Conservation (phyloP, 805 yeast species). For the Lipomyces sp. region DNA sequence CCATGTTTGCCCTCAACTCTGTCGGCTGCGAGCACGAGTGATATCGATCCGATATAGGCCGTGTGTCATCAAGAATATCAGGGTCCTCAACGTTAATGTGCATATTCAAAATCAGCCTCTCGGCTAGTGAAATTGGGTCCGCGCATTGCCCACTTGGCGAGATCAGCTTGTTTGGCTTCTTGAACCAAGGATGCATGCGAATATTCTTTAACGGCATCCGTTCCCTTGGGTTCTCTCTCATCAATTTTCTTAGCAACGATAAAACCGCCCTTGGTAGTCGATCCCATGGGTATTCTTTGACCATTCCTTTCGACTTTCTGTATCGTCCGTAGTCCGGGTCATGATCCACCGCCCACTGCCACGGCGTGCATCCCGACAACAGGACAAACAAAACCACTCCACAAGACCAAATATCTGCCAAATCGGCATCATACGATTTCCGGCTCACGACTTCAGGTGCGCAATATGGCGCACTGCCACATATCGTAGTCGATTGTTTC, state of each 20-base stretch:
- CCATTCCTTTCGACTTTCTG: conserved; percentile 53
- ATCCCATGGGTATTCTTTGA: conserved; percentile 58
- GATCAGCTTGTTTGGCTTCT: conserved; percentile 51
- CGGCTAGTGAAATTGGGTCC: conserved; percentile 58
- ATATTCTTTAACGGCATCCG: conserved; percentile 53
- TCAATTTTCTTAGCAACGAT: conserved; percentile 57
- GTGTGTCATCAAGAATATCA: neutral
- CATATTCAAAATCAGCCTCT: conserved; percentile 56
- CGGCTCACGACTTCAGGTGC: conserved; percentile 68
- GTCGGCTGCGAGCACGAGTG: conserved; percentile 29
- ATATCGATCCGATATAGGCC: conserved; percentile 3
- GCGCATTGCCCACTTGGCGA: conserved; percentile 57
- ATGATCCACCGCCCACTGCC: conserved; percentile 65
- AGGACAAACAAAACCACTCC: conserved; percentile 65
- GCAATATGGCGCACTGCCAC: conserved; percentile 78
- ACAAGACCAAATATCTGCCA: conserved; percentile 64
- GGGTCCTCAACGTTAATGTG: conserved; percentile 49
- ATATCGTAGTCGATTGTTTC: conserved; percentile 56
- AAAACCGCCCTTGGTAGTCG: conserved; percentile 55
- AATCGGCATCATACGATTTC: conserved; percentile 59
- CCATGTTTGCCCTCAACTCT: conserved; percentile 12
- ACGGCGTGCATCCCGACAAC: conserved; percentile 68
- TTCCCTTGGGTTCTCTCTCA: conserved; percentile 55
- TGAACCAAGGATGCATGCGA: conserved; percentile 61
- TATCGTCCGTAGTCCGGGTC: conserved; percentile 56